These are phyloP conservation scores for Cryptosporidium sp. DNA, from an alignment of 169 alveolate species.

Conservation along the genomic window DNA sequence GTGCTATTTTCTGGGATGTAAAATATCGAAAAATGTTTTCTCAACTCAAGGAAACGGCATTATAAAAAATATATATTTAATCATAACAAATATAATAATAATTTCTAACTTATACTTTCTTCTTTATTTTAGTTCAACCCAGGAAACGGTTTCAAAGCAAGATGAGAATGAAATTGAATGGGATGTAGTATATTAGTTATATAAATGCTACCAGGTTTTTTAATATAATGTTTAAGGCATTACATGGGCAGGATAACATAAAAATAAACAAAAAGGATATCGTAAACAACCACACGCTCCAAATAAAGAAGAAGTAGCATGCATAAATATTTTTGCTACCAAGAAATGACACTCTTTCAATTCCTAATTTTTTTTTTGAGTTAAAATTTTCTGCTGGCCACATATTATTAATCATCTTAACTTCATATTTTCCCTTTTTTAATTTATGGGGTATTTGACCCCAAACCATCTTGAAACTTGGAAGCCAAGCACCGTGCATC, in stretches of 20 bases:
- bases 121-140: slow-evolving; percentile 4
- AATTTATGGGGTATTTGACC: slow-evolving; percentile 36
- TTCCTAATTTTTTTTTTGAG: slow-evolving; percentile 48
- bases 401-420: slow-evolving; percentile 36
- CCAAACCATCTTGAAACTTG: slow-evolving; percentile 74
- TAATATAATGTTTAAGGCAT: not conserved
- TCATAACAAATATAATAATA: not conserved
- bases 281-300: slow-evolving; percentile 31
- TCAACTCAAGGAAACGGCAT: not conserved
- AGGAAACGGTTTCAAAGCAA: not conserved
- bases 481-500: slow-evolving; percentile 76
- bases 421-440: slow-evolving; percentile 26
- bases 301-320: slow-evolving; percentile 39
- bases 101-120: not conserved
- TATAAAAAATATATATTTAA: not conserved
- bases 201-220: not conserved
- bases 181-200: slow-evolving; percentile 50
- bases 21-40: not conserved
- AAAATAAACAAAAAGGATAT: slow-evolving; percentile 10
- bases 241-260: not conserved
- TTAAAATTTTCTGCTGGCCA: slow-evolving; percentile 75
- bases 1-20: slow-evolving; percentile 6
- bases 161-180: slow-evolving; percentile 36
- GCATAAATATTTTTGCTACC: slow-evolving; percentile 65
- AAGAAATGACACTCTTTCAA: slow-evolving; percentile 57